phyloP scores from a whole-genome alignment of 805 yeast species.

The Saturnispora mendoncae region DNA sequence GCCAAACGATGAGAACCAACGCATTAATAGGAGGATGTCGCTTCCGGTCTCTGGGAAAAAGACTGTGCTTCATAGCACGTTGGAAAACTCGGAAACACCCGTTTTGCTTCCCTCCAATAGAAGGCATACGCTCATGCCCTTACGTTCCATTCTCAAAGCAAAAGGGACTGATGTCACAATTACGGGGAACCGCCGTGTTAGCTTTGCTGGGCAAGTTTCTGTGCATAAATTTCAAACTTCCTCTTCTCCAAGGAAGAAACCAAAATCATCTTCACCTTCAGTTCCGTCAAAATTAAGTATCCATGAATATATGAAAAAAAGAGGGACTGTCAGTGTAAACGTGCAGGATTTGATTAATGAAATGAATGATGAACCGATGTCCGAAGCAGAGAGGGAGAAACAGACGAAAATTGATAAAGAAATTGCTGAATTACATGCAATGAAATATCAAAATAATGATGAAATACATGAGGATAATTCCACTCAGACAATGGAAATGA shows the following conservation, averaged over 20 bases:
- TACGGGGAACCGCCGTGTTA: constrained; percentile 44
- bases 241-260: constrained; percentile 8
- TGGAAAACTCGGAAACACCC: not conserved
- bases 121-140: constrained; percentile 31
- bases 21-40: constrained; percentile 1
- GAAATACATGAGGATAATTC: constrained; percentile 19
- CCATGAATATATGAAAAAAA: constrained; percentile 1
- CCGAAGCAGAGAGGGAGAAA: not conserved
- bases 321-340: constrained; percentile 1
- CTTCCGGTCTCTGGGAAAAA: not conserved
- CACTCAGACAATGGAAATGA: constrained; percentile 25
- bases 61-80: not conserved
- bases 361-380: constrained; percentile 7
- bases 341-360: not conserved
- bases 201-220: constrained; percentile 71
- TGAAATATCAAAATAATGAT: not conserved
- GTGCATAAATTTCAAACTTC: constrained; percentile 36
- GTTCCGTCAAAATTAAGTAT: not conserved
- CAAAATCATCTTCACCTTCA: constrained; percentile 9
- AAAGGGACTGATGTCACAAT: constrained; percentile 28
- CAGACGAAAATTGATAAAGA: constrained; percentile 2
- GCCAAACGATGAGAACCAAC: not conserved
- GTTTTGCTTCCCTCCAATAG: constrained; percentile 14
- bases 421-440: constrained; percentile 8
- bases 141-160: constrained; percentile 33